Conservation (phyloP, 768 basidiomycete species). For the Cystofilobasidium macerans region DNA sequence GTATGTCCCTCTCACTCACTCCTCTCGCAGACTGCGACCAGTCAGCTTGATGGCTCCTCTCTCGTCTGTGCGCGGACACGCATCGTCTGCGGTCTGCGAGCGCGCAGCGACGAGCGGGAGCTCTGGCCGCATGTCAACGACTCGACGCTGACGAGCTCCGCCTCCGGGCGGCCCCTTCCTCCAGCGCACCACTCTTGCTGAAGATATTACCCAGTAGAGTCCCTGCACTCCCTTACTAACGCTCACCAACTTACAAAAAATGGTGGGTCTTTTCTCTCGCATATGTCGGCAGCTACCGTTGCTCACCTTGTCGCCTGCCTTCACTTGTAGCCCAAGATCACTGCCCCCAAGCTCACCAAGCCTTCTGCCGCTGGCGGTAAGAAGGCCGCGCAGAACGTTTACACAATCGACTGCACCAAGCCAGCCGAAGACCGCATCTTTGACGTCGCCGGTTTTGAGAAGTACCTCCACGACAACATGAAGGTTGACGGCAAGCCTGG, state of each 20-base stretch:
- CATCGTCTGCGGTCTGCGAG: too few species aligned
- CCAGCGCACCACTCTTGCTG: slow-evolving; percentile 11
- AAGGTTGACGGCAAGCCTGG: slow-evolving; percentile 36
- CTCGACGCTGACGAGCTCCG: background rate
- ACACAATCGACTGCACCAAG: slow-evolving; percentile 28
- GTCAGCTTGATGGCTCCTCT: too few species aligned
- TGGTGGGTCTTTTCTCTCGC: background rate
- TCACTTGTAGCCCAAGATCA: background rate
- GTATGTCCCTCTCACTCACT: too few species aligned
- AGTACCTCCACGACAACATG: slow-evolving; percentile 28
- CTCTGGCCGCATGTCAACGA: too few species aligned
- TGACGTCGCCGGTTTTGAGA: slow-evolving; percentile 26
- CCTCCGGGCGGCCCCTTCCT: background rate
- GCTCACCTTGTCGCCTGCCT: background rate
- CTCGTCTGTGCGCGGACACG: too few species aligned
- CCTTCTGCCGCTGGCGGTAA: background rate
- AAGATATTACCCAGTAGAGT: slow-evolving; percentile 6
- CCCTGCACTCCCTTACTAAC: background rate
- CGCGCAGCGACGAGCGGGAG: too few species aligned
- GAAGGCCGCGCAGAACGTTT: slow-evolving; percentile 4
- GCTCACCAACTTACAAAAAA: background rate
- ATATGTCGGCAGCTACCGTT: background rate
- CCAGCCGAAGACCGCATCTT: slow-evolving; percentile 27
- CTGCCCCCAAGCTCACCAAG: slow-evolving; percentile 7
- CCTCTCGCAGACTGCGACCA: too few species aligned